phyloP scores from a whole-genome alignment of 1,284 basidiomycete genomes.

The Athelia psychrophila region DNA sequence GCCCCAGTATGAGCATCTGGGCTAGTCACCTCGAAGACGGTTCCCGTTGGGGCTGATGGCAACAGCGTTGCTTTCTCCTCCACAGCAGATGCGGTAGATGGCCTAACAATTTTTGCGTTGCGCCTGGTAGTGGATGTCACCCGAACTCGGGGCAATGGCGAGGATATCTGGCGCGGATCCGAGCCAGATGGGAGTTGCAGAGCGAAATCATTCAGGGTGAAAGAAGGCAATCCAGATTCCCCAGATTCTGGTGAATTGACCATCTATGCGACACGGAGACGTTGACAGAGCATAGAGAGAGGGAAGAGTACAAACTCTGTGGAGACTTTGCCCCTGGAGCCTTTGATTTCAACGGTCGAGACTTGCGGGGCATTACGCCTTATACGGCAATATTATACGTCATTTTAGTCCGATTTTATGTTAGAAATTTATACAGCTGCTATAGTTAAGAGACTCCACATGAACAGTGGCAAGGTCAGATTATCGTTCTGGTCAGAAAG shows the following conservation, averaged over 20 bases:
- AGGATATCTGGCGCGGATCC: conserved; percentile 14
- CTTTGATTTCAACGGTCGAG: too few species aligned
- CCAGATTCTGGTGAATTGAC: background rate
- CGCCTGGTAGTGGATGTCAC: conserved; percentile 31
- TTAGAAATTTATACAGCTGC: conserved; percentile 31
- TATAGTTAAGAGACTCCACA: conserved; percentile 77
- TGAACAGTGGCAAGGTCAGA: conserved; percentile 84
- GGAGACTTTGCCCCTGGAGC: too few species aligned
- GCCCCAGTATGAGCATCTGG: background rate
- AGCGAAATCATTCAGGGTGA: background rate
- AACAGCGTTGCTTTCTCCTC: conserved; percentile 26
- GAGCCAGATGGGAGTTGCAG: background rate
- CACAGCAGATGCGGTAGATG: conserved; percentile 49
- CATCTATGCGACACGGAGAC: background rate
- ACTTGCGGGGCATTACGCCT: too few species aligned
- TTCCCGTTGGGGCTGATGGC: conserved; percentile 5
- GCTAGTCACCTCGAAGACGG: background rate
- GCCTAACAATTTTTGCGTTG: conserved; percentile 32
- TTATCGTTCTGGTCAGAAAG: conserved; percentile 94
- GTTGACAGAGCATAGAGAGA: too few species aligned
- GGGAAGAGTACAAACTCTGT: too few species aligned
- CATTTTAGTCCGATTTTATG: too few species aligned
- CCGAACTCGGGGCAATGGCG: conserved; percentile 17
- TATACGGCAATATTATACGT: too few species aligned
- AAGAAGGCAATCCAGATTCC: background rate